Base-by-base conservation (phyloP, 2,329 filamentous ascomycete species). In the Hawksworthiomyces lignivorus region DNA sequence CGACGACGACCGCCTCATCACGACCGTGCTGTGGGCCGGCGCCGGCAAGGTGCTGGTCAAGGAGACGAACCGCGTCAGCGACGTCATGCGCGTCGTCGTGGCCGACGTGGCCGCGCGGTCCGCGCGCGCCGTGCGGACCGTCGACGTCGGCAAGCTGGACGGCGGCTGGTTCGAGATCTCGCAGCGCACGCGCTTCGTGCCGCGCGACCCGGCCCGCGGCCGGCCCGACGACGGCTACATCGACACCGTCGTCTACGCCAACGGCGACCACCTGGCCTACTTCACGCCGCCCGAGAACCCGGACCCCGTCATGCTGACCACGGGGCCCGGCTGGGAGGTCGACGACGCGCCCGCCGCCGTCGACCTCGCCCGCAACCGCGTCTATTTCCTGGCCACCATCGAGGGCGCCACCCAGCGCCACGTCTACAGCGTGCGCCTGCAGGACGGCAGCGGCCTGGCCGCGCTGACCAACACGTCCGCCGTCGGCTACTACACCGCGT, bases 111-210 rank as follows among this genome's bases (percentile, higher is more conserved):
- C 69, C 18, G 66, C 72, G 4, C 81, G 87, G 36, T 80, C 75
- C 17, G 89, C 87, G 22, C 84, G 83, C 60, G 82, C 85, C 1
- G 80, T 96, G 36, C 75, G 90, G 49, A 83, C 80, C 17, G 75
- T 86, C 36, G 80, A 98, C 59, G 79, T 96, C 36, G 77, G 80
- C 50, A 73, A 82, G 44, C 70, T 96, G n/a, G 92, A 98, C 59
- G 89, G 89, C 18, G 94, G 92, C 26, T 98, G 92, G 92, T 90
- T 96, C 54, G 92, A 98, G 63, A 87, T 95, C 31, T 87, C 87
- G 1, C 83, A 95, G 54, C 77, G 82, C 31, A 95, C 89, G 4
- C 80, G 70, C 12, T 97, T 84, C 56, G 82, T 98, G 44, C 92
- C 92, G 2, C 85, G 87, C 4, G 87, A 96, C 58, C 75, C 84